Evolutionary conservation across 805 yeast genomes (phyloP), one percentile per base, ranked within the genome.

Genomic region (Zygosaccharomyces pseudorouxii): DNA sequence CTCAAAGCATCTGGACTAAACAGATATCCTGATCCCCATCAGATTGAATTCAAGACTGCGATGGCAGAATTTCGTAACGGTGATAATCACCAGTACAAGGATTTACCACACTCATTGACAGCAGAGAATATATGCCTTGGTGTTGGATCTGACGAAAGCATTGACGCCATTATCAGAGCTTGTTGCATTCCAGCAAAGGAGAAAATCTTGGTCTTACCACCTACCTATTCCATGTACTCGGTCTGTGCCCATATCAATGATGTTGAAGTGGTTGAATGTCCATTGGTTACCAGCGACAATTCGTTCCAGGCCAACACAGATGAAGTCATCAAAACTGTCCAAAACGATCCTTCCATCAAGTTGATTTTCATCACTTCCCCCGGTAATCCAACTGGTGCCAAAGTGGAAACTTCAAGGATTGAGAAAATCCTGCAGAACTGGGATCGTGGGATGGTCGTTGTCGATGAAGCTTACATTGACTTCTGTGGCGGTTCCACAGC

Each of bases 21-120:
- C 72, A 77, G 99, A 60, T 93, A 93, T 65, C 99, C 99, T 14
- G 99, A 93, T 60, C 99, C 99, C 8, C 97, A 93, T 69, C 98
- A 92, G 62, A 50, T 78, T 5, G 83, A 75, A 29, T 75, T 93
- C 58, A 93, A 93, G 64, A 71, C 77, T 53, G 81, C 81, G 54
- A 73, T 92, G 43, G 80, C 86, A 42, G 72, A 79, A 35, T 84
- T 84, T 62, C 77, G 99, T 54, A 89, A 88, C 64, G 53, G 63
- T 6, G 54, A 56, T 7, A 56, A 62, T 20, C 20, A 47, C 5
- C 52, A 55, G 29, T 48, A 49, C 42, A 40, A 48, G 18, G 64
- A 56, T 5, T 47, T 64, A 16, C 22, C 56, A 8, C 35, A 49
- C 10, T 61, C 63, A 3, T 63, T 87, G 52, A 68, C 71, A 1